A percentile compares a stretch with the other conserved stretches of the same genome.
phyloP scores from a whole-genome alignment of 2,329 filamentous ascomycete genomes.

The Ophiosphaerella narmari region DNA sequence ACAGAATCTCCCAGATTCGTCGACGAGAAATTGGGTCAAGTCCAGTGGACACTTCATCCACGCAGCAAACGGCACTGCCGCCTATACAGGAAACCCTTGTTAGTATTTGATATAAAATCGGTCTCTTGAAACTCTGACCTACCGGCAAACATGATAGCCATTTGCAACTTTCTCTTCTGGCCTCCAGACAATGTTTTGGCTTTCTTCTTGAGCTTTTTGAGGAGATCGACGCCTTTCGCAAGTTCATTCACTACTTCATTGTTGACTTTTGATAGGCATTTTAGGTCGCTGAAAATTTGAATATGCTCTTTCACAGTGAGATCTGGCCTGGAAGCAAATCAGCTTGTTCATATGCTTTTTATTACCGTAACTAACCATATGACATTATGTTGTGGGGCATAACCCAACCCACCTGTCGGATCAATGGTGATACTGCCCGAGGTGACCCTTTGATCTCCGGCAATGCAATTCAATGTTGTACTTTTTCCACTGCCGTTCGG shows the following conservation, averaged over 20 bases:
- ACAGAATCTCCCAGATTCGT: conserved; percentile 89
- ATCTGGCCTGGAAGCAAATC: conserved; percentile 17
- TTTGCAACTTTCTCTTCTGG: conserved; percentile 86
- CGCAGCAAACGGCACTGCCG: conserved; percentile 80
- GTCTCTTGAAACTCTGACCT: too few species aligned
- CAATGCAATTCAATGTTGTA: conserved; percentile 31
- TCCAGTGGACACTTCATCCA: conserved; percentile 86
- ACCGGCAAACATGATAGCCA: conserved; percentile 68
- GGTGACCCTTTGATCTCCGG: conserved; percentile 26
- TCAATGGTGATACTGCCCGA: conserved; percentile 28
- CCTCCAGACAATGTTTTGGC: conserved; percentile 82
- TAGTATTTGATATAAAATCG: too few species aligned
- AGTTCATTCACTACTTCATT: conserved; percentile 56
- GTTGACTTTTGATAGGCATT: conserved; percentile 30
- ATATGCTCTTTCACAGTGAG: conserved; percentile 37
- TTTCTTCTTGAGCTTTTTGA: conserved; percentile 69
- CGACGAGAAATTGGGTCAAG: conserved; percentile 80
- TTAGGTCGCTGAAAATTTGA: conserved; percentile 34
- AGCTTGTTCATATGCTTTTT: conserved; percentile 38
- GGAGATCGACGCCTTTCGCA: conserved; percentile 68
- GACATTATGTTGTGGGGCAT: conserved; percentile 33
- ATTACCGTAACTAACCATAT: conserved; percentile 15
- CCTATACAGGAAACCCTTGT: conserved; percentile 48
- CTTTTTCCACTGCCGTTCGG: conserved; percentile 34
- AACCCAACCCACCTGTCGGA: conserved; percentile 29